These are phyloP conservation scores for Oehlia diaphana DNA, from an alignment of 192 early-diverging fungal genomes.

Conservation along the genomic window DNA sequence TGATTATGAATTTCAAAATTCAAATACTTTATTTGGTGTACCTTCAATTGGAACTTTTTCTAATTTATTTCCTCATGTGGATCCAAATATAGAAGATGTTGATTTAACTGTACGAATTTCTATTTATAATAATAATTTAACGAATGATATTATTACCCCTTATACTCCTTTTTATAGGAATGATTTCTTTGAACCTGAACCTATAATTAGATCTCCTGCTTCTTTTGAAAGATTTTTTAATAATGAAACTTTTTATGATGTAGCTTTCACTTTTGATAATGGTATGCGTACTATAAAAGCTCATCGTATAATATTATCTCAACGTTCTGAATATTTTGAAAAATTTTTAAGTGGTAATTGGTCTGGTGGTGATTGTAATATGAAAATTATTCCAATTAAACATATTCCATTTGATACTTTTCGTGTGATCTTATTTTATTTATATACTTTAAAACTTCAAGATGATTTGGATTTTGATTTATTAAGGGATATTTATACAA, in stretches of 20 bases:
- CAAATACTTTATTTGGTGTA: not conserved
- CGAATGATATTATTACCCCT: not conserved
- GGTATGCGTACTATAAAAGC: constrained; percentile 17
- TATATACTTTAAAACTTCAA: constrained; percentile 20
- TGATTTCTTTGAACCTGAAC: not conserved
- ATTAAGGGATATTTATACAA: constrained; percentile 18
- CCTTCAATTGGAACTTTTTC: not conserved
- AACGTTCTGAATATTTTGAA: constrained; percentile 25
- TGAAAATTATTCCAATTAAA: constrained; percentile 18
- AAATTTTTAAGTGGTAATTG: constrained; percentile 14
- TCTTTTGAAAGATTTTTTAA: constrained; percentile 24
- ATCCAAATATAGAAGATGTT: not conserved
- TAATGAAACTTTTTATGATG: constrained; percentile 24
- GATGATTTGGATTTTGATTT: constrained; percentile 10
- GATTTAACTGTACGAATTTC: not conserved
- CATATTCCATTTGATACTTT: constrained; percentile 13
- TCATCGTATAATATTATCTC: constrained; percentile 24
- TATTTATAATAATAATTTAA: constrained; percentile 3
- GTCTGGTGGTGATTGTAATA: not conserved
- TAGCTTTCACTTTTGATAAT: constrained; percentile 20
- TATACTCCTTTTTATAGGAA: not conserved
- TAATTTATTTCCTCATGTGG: constrained; percentile 1
- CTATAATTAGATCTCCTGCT: not conserved
- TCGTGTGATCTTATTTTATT: constrained; percentile 12
- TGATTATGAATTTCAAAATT: constrained; percentile 11